Evolutionary conservation across 106 monocot genomes (phyloP).

Genomic region (Narthecium ossifragum): DNA sequence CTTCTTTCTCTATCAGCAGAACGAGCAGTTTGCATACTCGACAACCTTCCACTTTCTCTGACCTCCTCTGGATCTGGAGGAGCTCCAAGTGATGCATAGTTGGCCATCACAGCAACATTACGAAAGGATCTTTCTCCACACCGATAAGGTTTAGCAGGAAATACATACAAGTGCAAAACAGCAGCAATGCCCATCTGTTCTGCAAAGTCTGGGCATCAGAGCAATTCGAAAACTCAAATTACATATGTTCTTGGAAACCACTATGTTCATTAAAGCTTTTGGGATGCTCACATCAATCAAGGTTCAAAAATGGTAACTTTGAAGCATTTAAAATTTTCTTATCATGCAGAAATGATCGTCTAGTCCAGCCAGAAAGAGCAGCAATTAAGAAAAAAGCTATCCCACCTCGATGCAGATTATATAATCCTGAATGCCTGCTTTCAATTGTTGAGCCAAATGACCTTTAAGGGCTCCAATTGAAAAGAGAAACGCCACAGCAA

Average conservation of each 20-base stretch:
- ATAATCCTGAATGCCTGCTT: conserved; percentile 89
- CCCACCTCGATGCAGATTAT: conserved; percentile 97
- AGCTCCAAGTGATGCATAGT: conserved; percentile 83
- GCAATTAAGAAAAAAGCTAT: too few species aligned
- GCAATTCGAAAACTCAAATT: background rate
- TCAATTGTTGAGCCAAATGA: conserved; percentile 70
- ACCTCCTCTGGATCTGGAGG: conserved; percentile 96
- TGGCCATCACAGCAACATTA: conserved; percentile 78
- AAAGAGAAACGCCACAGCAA: conserved; percentile 79
- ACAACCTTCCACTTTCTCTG: conserved; percentile 52
- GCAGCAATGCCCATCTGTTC: conserved; percentile 95
- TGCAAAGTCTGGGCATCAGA: background rate
- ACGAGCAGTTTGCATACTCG: conserved; percentile 37
- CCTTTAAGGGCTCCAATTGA: conserved; percentile 77
- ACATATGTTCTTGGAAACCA: background rate
- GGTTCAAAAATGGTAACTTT: too few species aligned
- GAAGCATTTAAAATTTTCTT: too few species aligned
- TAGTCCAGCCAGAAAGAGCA: too few species aligned
- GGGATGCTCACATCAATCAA: too few species aligned
- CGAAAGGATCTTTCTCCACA: conserved; percentile 76
- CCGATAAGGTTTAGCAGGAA: conserved; percentile 80
- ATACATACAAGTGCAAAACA: conserved; percentile 86
- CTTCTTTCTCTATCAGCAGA: conserved; percentile 44
- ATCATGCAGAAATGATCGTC: too few species aligned
- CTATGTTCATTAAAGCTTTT: too few species aligned